Percentiles rank a stretch among this genome's conserved stretches.
Conservation (phyloP, 2,329 filamentous ascomycete genomes). For the Camillea tinctor region DNA sequence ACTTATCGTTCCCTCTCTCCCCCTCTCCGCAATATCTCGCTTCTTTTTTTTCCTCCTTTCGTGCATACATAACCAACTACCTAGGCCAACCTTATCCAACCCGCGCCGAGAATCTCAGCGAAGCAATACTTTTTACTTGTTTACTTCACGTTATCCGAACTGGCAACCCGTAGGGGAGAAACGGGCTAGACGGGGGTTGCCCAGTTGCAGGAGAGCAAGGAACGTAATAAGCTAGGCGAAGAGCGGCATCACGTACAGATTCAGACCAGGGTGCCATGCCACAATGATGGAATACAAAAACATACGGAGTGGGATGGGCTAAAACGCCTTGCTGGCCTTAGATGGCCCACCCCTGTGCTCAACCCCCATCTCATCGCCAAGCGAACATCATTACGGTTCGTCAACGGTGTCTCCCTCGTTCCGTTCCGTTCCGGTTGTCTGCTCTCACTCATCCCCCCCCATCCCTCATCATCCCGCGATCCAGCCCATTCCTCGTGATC, state of each 20-base stretch:
- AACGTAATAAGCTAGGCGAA: constrained; percentile 22
- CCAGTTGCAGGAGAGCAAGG: constrained; percentile 6
- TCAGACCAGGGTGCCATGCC: constrained; percentile 25
- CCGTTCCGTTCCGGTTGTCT: not conserved
- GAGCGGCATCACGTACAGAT: constrained; percentile 28
- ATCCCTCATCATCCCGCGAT: not conserved
- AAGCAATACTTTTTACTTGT: not conserved
- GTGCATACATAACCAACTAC: not conserved
- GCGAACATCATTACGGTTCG: not conserved
- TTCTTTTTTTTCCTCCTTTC: not conserved
- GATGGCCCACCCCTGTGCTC: not conserved
- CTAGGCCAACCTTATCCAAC: not conserved
- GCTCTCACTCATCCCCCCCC: not conserved
- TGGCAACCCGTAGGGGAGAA: constrained; percentile 11
- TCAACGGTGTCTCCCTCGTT: not conserved
- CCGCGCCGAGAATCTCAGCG: not conserved
- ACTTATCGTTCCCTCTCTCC: not conserved
- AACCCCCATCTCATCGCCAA: not conserved
- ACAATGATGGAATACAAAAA: constrained; percentile 22
- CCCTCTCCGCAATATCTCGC: not conserved
- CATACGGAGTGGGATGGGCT: constrained; percentile 22
- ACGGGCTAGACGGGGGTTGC: constrained; percentile 8
- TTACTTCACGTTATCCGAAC: not conserved
- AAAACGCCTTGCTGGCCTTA: not conserved
- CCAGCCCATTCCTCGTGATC: not conserved